phyloP scores from a whole-genome alignment of 164 flowering plant genomes.

The Magnolia kwangsiensis region DNA sequence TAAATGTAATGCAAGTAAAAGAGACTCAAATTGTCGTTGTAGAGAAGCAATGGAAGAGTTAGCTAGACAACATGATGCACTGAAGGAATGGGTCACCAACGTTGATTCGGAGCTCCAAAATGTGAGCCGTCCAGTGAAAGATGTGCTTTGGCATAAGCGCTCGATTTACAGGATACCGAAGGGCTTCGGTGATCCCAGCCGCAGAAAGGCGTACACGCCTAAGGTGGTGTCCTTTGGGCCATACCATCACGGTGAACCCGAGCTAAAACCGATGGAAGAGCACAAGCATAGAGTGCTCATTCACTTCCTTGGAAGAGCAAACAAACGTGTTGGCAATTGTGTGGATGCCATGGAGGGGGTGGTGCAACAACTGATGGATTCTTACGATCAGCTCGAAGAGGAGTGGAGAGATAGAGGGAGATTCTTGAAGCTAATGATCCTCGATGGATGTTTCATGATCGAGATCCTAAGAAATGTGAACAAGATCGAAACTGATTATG shows the following conservation, averaged over 20 bases:
- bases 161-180: conserved; percentile 15
- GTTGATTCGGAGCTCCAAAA: no score
- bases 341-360: conserved; percentile 21
- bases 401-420: conserved; percentile 20
- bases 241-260: conserved; percentile 37
- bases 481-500: conserved; percentile 24
- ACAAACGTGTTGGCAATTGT: conserved; percentile 16
- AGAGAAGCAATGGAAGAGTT: no score
- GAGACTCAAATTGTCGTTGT: no score
- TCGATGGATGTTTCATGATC: conserved; percentile 52
- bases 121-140: background rate
- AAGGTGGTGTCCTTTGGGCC: conserved; percentile 44
- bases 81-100: background rate
- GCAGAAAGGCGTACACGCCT: conserved; percentile 20
- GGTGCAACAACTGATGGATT: conserved; percentile 13
- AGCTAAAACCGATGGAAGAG: conserved; percentile 34
- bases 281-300: conserved; percentile 47
- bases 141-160: background rate
- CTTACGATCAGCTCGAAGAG: conserved; percentile 29
- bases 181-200: background rate
- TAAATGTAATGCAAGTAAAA: no score
- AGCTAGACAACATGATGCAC: no score
- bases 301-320: conserved; percentile 37
- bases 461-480: conserved; percentile 28
- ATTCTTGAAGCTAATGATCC: conserved; percentile 38